Evolutionary conservation across 495 filamentous ascomycete genomes (phyloP), one percentile per base, ranked within the genome.

Genomic region (Niebla homalea): DNA sequence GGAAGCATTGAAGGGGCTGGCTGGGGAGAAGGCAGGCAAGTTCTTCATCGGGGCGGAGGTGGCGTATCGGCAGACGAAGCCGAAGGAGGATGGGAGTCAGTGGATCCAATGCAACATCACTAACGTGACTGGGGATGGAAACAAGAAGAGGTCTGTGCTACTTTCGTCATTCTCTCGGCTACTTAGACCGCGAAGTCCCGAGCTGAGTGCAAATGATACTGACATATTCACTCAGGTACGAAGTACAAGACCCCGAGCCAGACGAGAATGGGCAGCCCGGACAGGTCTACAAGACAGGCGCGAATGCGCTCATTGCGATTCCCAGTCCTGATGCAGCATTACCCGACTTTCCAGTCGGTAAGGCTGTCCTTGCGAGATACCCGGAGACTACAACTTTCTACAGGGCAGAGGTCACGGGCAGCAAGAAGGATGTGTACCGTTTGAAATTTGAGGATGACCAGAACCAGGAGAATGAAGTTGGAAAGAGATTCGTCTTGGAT

Each of bases 341-440:
- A 41, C 71, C 79, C 2, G 76, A 83, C 11, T 89, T 90, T 57
- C 72, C 89, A 1, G 67, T 77, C 48, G 89, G 89, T 14, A 89
- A 85, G 60, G 79, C 79, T 20, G 87, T 94, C 25, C 67, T 94
- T 46, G 87, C 87, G 0, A 69, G 86, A 36, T 94, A 94, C 60
- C 87, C 87, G 0, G 83, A 88, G 50, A 99, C 93, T 10, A 95
- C 92, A 2, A 96, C 90, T 0, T 99, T 99, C 60, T 99, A 99
- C 64, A 82, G 87, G 59, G 92, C 93, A 11, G 89, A 96, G 55
- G 90, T 98, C 16, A 89, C 87, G 71, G 81, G 81, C 0, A 74
- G 73, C 50, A 80, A 83, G 56, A 80, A 80, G 54, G 76, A 78
- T 44, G 68, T 68, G 41, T 82, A 78, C 50, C 67, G 76, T 39